phyloP scores from a whole-genome alignment of 1,284 basidiomycete species.

The Rhodotorula sp. region DNA sequence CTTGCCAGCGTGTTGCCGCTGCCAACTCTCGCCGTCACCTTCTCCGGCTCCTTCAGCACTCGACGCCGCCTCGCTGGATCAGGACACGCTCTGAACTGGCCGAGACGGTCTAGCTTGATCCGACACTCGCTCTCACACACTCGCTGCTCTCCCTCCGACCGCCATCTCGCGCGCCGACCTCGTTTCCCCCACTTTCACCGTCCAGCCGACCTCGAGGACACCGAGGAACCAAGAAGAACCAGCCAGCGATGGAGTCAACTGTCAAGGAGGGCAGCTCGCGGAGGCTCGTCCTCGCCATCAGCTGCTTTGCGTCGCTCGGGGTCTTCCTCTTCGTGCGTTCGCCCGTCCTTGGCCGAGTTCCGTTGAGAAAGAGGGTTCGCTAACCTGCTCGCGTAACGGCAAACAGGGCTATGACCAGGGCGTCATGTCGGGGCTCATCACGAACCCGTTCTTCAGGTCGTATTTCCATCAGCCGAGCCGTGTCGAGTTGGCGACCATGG shows the following conservation, averaged over 20 bases:
- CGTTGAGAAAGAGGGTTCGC: too few species aligned
- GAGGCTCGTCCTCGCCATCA: slow-evolving; percentile 3
- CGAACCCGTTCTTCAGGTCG: slow-evolving; percentile 49
- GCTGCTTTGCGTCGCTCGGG: slow-evolving; percentile 10
- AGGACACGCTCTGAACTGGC: too few species aligned
- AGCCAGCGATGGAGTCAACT: neutral
- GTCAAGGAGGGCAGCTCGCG: neutral
- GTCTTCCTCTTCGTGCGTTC: slow-evolving; percentile 14
- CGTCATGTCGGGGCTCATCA: slow-evolving; percentile 79
- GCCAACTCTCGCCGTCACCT: too few species aligned
- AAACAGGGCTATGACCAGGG: slow-evolving; percentile 23
- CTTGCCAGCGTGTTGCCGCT: too few species aligned
- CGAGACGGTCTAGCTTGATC: too few species aligned
- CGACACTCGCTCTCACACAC: neutral
- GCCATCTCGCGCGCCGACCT: neutral
- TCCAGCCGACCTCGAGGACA: neutral
- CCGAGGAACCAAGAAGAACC: neutral
- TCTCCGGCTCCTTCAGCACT: too few species aligned
- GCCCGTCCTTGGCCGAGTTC: too few species aligned
- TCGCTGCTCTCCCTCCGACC: neutral
- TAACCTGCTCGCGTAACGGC: neutral
- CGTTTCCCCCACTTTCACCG: neutral
- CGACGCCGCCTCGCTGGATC: too few species aligned
- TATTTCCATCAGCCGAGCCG: slow-evolving; percentile 70
- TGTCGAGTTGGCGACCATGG: slow-evolving; percentile 71